Evolutionary conservation across 1,284 basidiomycete genomes (phyloP), one percentile per base, ranked within the genome.

Genomic region (Testicularia cyperi): DNA sequence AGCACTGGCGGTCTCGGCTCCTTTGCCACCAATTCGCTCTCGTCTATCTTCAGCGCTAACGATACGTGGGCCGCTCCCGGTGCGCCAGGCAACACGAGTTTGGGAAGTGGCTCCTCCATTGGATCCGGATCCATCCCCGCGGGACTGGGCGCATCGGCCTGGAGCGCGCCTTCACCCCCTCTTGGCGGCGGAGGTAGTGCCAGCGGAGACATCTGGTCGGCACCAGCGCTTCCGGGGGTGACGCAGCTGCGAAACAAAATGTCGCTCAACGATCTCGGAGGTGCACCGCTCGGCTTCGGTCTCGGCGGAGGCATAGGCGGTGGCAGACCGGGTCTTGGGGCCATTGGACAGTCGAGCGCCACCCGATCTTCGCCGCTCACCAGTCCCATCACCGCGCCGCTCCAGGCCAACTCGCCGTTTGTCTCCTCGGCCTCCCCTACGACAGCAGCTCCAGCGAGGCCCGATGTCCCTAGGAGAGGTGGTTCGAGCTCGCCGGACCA

Each of bases 151-250:
- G 9, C 25, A 8, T 27, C 40, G 4, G 25, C 41, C 16, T 58
- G 61, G 61, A 31, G 48, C 18, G 57, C 55, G 1, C 52, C 61
- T 3, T 54, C 49, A 3, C 61, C 61, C 4, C 61, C 61, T 5
- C 38, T 64, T 2, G 61, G 55, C 1, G 33, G 25, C 14, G 33
- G 45, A 2, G 18, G 18, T 12, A 22, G 27, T 1, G 24, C 48
- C 9, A 36, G 33, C 3, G 35, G 30, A 1, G 61, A 64, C 33
- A 64, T 64, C 20, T 64, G 61, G 61, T 58, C 55, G 1, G 44
- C 60, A 5, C 49, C 60, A 0, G 34, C 36, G 3, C 29, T 63
- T 3, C 39, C 48, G 3, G 44, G 52, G 2, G 49, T 48, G 1
- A 39, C 39, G 34, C 43, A 48, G 30, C 24, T 58, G 20, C 23